Evolutionary conservation across 1,139 yeast genomes (phyloP), one percentile per base, ranked within the genome.

Genomic region (Schizosaccharomyces versatilis): DNA sequence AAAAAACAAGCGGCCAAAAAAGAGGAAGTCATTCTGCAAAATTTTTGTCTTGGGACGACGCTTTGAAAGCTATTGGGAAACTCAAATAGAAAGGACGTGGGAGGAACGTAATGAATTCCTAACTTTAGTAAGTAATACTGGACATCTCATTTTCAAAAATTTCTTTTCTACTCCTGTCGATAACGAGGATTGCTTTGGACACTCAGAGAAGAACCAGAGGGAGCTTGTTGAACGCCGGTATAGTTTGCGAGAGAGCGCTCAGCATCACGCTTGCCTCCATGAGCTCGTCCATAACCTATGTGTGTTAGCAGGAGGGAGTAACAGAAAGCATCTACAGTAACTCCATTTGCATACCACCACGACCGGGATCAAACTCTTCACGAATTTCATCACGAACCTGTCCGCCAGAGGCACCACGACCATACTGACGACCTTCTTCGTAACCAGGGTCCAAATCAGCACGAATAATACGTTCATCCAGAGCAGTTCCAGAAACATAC

Each of bases 401-500:
- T 1, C 95, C 97, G 54, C 97, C 97, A 60, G 78, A 79, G 36
- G 76, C 74, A 52, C 97, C 97, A 62, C 98, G 75, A 14, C 97
- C 97, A 65, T 79, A 88, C 65, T 90, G 96, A 61, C 98, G 73
- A 0, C 97, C 97, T 62, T 88, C 96, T 60, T 76, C 77, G 65
- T 88, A 88, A 0, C 98, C 98, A 0, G 96, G 95, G 65, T 88
- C 98, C 62, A 90, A 71, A 67, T 88, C 98, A 53, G 88, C 82
- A 52, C 83, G 80, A 61, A 88, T 74, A 38, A 73, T 72, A 59
- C 84, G 79, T 54, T 88, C 93, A 64, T 88, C 95, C 53, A 88
- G 73, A 62, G 79, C 80, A 0, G 95, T 85, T 53, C 80, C 80
- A 59, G 83, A 80, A 57, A 90, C 71, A 64, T 79, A 88, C 64